Percentiles rank a stretch among this genome's conserved stretches.
Evolutionary conservation across 345 rosid genomes (phyloP).

Genomic region (Salix exigua): DNA sequence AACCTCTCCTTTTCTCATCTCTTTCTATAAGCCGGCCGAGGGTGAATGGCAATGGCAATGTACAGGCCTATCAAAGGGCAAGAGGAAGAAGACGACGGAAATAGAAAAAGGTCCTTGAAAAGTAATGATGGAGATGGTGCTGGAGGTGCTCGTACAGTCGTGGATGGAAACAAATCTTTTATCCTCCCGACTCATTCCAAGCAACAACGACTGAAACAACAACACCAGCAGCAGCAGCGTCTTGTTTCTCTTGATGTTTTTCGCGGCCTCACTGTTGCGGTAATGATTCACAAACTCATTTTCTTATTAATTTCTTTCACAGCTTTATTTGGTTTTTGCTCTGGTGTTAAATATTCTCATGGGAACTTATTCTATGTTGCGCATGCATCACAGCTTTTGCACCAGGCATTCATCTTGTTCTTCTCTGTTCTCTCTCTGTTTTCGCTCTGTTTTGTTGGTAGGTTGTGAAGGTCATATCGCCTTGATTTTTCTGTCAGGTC

Average conservation of each 20-base stretch:
- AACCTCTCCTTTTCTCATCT: neutral
- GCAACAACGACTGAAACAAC: neutral
- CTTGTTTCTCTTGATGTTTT: slow-evolving; percentile 68
- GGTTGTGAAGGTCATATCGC: too few species aligned
- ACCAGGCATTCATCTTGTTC: neutral
- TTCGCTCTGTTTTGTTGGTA: too few species aligned
- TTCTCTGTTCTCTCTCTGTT: neutral
- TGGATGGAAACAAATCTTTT: slow-evolving; percentile 12
- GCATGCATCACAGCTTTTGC: neutral
- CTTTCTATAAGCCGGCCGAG: neutral
- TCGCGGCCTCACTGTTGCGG: slow-evolving; percentile 70
- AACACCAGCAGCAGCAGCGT: slow-evolving; percentile 23
- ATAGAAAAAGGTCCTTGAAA: neutral
- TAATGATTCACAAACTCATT: slow-evolving; percentile 8
- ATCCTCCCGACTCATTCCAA: slow-evolving; percentile 6
- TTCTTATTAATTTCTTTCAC: neutral
- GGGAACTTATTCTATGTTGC: neutral
- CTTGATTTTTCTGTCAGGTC: neutral
- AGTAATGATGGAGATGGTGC: neutral
- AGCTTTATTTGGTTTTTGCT: neutral
- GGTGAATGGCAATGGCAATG: slow-evolving; percentile 8
- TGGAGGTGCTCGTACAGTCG: neutral
- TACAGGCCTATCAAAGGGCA: slow-evolving; percentile 26
- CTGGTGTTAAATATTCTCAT: neutral
- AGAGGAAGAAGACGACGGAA: slow-evolving; percentile 1